A percentile compares a stretch with the other conserved stretches of the same genome.
phyloP scores from a whole-genome alignment of 169 alveolate genomes.

The Plasmodium chabaudi region DNA sequence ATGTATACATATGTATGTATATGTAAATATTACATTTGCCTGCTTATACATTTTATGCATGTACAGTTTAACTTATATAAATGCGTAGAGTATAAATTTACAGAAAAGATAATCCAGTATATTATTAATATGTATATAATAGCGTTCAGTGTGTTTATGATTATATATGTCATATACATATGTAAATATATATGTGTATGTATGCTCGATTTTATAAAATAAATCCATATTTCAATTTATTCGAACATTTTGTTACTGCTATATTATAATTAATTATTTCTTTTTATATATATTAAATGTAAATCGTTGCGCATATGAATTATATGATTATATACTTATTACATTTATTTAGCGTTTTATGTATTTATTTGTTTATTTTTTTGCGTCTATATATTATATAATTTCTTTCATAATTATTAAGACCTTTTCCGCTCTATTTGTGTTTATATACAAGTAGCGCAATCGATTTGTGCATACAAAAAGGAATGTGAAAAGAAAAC shows the following conservation, averaged over 20 bases:
- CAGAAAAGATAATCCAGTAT: no score
- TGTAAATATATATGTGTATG: conserved; percentile 18
- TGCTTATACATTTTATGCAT: no score
- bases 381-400: background rate
- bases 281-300: background rate
- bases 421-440: background rate
- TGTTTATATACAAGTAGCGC: no score
- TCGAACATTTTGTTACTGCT: conserved; percentile 12
- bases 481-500: conserved; percentile 1
- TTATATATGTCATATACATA: conserved; percentile 1
- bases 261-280: conserved; percentile 11
- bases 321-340: no score
- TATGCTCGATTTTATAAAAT: background rate
- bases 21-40: background rate
- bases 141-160: background rate
- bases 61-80: no score
- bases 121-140: no score
- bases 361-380: background rate
- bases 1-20: background rate
- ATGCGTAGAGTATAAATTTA: no score
- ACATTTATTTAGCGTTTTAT: background rate
- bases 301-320: no score
- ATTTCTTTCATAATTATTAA: conserved; percentile 3
- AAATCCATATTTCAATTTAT: background rate
- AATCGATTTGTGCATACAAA: conserved; percentile 38